A percentile compares a stretch with the other conserved stretches of the same genome.
Evolutionary conservation across 1,284 basidiomycete genomes (phyloP).

Genomic region (Tylopilus sp.): DNA sequence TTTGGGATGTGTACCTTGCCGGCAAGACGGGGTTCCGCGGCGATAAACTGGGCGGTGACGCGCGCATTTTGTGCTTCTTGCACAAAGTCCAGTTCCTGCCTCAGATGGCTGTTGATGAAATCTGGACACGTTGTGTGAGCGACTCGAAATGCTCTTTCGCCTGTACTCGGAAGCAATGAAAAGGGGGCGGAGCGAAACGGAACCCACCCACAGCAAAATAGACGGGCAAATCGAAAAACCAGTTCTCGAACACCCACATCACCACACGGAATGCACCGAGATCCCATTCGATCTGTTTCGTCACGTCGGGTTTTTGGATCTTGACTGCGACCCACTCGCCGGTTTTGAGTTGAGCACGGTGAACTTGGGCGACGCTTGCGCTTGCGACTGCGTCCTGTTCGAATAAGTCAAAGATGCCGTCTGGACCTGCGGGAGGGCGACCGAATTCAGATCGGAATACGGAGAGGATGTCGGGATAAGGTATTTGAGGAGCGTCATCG

Average conservation of each 20-base stretch:
- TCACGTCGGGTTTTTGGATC: conserved; percentile 86
- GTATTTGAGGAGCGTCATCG: conserved; percentile 81
- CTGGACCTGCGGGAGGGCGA: conserved; percentile 56
- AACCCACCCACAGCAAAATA: conserved; percentile 67
- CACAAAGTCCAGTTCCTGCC: conserved; percentile 77
- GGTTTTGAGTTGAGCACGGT: conserved; percentile 65
- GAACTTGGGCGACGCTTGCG: conserved; percentile 88
- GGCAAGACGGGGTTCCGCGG: conserved; percentile 60
- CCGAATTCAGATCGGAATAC: conserved; percentile 76
- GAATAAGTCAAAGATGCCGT: conserved; percentile 75
- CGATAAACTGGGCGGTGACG: conserved; percentile 56
- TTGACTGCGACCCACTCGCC: conserved; percentile 82
- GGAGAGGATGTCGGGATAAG: conserved; percentile 62
- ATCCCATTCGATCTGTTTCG: conserved; percentile 83
- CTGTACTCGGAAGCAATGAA: not conserved
- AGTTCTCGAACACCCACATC: conserved; percentile 73
- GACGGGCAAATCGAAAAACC: conserved; percentile 73
- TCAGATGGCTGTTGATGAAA: conserved; percentile 78
- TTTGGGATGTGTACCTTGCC: conserved; percentile 76
- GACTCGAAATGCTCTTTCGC: not conserved
- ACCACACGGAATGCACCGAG: conserved; percentile 59
- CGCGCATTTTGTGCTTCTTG: conserved; percentile 69
- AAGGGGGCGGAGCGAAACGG: not conserved
- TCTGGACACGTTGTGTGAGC: conserved; percentile 39
- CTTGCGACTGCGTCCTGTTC: conserved; percentile 73